Base-by-base conservation (phyloP, 371 early-diverging fungal species). In the Apophysomyces ossiformis region DNA sequence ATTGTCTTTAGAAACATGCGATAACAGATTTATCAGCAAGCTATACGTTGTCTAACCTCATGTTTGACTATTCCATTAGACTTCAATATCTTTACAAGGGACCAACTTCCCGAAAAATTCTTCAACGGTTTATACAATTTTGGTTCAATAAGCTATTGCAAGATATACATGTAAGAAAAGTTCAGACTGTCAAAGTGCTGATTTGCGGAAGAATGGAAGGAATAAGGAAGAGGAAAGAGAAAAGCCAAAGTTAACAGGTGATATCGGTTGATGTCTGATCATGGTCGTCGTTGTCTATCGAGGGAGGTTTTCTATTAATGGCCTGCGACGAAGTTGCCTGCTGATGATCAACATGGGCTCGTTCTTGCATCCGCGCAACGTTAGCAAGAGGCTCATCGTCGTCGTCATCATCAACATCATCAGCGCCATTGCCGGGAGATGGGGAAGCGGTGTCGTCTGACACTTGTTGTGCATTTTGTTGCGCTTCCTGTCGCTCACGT, bases 401-500 rank as follows among this genome's bases (percentile, higher is more conserved):
- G 4, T 43, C 43, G 43, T 43, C 43, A 43, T 43, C 43, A 43
- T 43, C 43, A 18, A n/a, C 46, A 13, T 45, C 46, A 18, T 45
- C 46, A 13, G 5, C 46, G 46, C 16, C 46, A 18, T 45, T 18
- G 6, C 15, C 46, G 46, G 13, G 13, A 45, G 46, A 6, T n/a
- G 8, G 1, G 16, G 8, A 18, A n/a, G 13, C 46, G 16, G 46
- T 13, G 16, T 45, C 46, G 5, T 18, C 46, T 13, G n/a, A 18
- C 8, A 5, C 13, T 6, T 18, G 12, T 2, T 45, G 46, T 13
- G 46, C 46, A 18, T 45, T 18, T 45, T n/a, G 16, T 18, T 45
- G 46, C 8, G 46, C 46, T 45, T 45, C n/a, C 46, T 45, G 46
- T 13, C 46, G 13, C 18, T 76, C 65, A 7, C 71, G 67, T 38